phyloP scores from a whole-genome alignment of 1,284 basidiomycete genomes.

The Porphyrellus sp. region DNA sequence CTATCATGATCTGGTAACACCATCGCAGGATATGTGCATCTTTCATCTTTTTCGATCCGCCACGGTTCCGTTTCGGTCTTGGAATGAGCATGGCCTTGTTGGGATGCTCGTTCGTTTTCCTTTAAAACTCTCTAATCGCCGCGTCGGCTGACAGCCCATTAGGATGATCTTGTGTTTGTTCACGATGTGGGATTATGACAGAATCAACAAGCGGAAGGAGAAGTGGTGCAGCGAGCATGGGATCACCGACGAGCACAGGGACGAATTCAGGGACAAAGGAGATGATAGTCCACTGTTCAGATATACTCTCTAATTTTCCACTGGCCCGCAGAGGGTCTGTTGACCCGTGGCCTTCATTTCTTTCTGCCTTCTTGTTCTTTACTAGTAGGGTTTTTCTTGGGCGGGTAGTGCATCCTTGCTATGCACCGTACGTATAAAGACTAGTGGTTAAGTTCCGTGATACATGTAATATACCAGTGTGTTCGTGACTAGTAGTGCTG shows the following conservation, averaged over 20 bases:
- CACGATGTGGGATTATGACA: conserved; percentile 39
- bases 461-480: no score
- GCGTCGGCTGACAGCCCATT: conserved; percentile 1
- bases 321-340: no score
- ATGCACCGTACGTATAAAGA: no score
- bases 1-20: neutral
- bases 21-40: conserved; percentile 39
- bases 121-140: neutral
- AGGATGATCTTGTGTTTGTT: conserved; percentile 25
- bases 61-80: conserved; percentile 47
- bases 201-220: conserved; percentile 41
- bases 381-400: no score
- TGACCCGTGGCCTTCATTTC: no score
- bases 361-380: no score
- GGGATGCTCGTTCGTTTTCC: conserved; percentile 27
- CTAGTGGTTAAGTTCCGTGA: no score
- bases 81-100: conserved; percentile 38
- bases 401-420: no score
- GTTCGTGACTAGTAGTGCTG: no score
- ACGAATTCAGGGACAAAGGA: conserved; percentile 41
- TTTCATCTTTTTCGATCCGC: conserved; percentile 45
- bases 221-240: conserved; percentile 37
- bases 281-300: conserved; percentile 49
- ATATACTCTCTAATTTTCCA: conserved; percentile 25
- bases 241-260: conserved; percentile 35